A percentile compares a stretch with the other conserved stretches of the same genome.
Conservation (phyloP, 176 grass and related monocot species). For the Hordeum marinum region DNA sequence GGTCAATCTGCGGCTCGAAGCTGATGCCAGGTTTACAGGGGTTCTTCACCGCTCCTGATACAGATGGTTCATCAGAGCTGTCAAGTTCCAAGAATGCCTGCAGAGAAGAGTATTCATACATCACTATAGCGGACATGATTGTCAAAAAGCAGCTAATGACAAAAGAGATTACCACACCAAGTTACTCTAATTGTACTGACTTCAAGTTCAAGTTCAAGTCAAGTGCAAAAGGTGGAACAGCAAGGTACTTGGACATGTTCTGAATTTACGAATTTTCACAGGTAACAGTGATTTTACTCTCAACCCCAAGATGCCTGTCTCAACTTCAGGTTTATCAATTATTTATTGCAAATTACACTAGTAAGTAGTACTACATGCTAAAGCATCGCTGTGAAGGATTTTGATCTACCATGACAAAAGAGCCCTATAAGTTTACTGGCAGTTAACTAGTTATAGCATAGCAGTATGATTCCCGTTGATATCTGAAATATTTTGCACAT, state of each 20-base stretch:
- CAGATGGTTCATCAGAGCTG: constrained; percentile 17
- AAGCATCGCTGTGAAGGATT: neutral
- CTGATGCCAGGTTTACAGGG: constrained; percentile 20
- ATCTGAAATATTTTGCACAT: neutral
- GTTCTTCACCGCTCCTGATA: neutral
- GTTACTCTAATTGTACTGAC: neutral
- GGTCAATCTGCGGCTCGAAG: constrained; percentile 34
- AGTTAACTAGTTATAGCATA: neutral
- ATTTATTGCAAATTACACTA: neutral
- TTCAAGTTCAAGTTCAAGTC: neutral
- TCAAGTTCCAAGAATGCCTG: constrained; percentile 51
- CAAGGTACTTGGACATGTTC: neutral
- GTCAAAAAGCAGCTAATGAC: neutral
- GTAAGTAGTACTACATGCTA: neutral
- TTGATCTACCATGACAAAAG: neutral
- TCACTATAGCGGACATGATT: neutral
- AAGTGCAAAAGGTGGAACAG: neutral
- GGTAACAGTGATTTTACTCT: neutral
- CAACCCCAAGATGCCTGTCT: neutral
- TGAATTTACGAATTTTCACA: neutral
- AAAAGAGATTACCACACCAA: neutral
- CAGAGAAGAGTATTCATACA: neutral
- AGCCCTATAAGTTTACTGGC: neutral
- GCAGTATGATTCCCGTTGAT: neutral
- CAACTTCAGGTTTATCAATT: constrained; percentile 9